Base-by-base conservation (phyloP, 1,284 basidiomycete genomes). In the Cutaneotrichosporon dermatis region DNA sequence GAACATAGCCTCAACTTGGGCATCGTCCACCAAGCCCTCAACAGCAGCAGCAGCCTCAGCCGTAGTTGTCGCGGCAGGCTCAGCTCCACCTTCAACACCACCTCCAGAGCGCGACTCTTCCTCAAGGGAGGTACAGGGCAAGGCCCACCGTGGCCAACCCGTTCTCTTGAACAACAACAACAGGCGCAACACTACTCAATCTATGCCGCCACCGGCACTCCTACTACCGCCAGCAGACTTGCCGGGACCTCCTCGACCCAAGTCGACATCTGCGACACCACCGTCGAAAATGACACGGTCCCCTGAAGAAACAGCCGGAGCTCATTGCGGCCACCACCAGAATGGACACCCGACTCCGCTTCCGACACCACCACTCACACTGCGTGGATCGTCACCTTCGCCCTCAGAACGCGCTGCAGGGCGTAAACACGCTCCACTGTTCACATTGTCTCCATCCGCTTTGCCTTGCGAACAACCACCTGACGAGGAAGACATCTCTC, bases 401-500 rank as follows among this genome's bases (percentile, higher is more conserved):
- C 54, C 39, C 9, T 55, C 54, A 36, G 43, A 45, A n/a, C 43
- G 53, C 13, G 34, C 35, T 25, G 25, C 25, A 25, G 25, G 25
- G 9, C 53, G 42, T 13, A 54, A 54, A 13, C 36, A 44, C 12
- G 45, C 54, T 41, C 58, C 35, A 12, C 58, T 63, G 15, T 54
- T 63, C 33, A 40, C 62, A 1, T 56, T 63, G 4, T 11, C 55
- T 4, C 58, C 62, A 7, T 15, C 53, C 11, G 50, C 33, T 7
- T 25, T 61, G 25, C 25, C 13, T 7, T 46, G 48, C 36, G 39
- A 51, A 35, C 51, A 54, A 15, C 45, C 49, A 25, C 52, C 56
- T 35, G 45, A 55, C 11, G 62, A 63, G 13, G 62, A 63, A 15
- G 59, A 63, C 52, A 59, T 63, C 12, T 54, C 62, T 10, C 36